Conservation (phyloP, 208 protist species). For the Strigomonas galati region DNA sequence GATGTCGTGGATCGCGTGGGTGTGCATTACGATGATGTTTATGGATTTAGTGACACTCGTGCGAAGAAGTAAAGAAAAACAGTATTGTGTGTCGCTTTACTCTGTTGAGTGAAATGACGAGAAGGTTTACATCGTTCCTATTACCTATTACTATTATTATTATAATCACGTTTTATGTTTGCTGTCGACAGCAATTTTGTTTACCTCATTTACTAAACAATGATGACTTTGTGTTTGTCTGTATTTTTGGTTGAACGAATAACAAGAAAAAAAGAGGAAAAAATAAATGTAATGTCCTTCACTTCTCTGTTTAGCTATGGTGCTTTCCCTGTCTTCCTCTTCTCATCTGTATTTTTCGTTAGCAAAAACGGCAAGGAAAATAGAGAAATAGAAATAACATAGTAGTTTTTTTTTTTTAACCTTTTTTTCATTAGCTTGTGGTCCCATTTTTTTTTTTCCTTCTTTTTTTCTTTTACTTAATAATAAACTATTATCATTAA, state of each 20-base stretch:
- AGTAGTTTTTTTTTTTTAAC: conserved; percentile 15
- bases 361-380: conserved; percentile 3
- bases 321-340: neutral
- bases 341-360: too few relatives aligned
- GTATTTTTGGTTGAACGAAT: neutral
- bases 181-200: too few relatives aligned
- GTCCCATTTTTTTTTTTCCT: conserved; percentile 10
- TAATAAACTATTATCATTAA: neutral
- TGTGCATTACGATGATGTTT: conserved; percentile 66
- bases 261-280: conserved; percentile 11
- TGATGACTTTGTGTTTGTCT: neutral
- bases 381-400: conserved; percentile 7
- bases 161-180: neutral
- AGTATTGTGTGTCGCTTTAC: too few relatives aligned
- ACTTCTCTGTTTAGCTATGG: neutral
- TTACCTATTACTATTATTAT: neutral
- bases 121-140: too few relatives aligned
- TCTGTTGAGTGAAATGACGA: too few relatives aligned
- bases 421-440: conserved; percentile 1
- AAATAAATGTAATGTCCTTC: neutral
- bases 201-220: neutral
- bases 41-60: conserved; percentile 72
- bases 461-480: conserved; percentile 19
- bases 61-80: conserved; percentile 6
- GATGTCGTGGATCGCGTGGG: conserved; percentile 57